Percentiles rank a stretch among this genome's conserved stretches.
These are phyloP conservation scores for Metschnikowia matae DNA, from an alignment of 805 yeast genomes.

Conservation along the genomic window DNA sequence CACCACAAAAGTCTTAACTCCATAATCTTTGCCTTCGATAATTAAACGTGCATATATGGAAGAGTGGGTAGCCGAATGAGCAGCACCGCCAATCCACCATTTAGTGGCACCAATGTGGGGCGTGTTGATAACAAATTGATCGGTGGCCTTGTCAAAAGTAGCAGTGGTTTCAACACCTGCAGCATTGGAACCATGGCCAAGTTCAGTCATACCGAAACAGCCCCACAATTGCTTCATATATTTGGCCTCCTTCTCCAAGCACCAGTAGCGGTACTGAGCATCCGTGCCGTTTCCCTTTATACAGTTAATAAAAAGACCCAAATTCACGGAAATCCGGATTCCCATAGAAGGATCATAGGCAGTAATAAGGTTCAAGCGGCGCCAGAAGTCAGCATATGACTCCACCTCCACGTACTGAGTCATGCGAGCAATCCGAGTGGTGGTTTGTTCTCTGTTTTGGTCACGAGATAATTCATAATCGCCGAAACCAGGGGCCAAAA, in stretches of 20 bases:
- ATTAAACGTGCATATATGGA: conserved; percentile 40
- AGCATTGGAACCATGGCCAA: conserved; percentile 21
- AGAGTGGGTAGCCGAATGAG: conserved; percentile 44
- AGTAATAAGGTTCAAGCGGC: conserved; percentile 34
- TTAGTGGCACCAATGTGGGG: conserved; percentile 48
- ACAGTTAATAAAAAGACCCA: conserved; percentile 38
- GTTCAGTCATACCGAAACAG: conserved; percentile 21
- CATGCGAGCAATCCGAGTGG: conserved; percentile 33
- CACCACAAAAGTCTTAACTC: conserved; percentile 44
- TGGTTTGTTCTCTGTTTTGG: conserved; percentile 31
- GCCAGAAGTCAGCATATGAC: conserved; percentile 26
- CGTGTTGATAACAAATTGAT: conserved; percentile 42
- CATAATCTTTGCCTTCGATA: conserved; percentile 43
- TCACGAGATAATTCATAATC: conserved; percentile 33
- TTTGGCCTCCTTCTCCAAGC: conserved; percentile 30
- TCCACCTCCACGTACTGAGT: conserved; percentile 35
- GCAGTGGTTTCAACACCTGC: conserved; percentile 23
- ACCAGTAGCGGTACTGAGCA: conserved; percentile 37
- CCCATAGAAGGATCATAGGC: conserved; percentile 38
- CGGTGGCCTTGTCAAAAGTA: conserved; percentile 36
- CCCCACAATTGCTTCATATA: conserved; percentile 30
- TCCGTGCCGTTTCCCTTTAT: conserved; percentile 40
- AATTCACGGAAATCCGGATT: conserved; percentile 36
- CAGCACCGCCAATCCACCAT: conserved; percentile 52
- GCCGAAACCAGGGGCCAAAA: conserved; percentile 25